Percentiles rank a stretch among this genome's conserved stretches.
These are phyloP conservation scores for Lasiodiplodia theobromae DNA, from an alignment of 2,329 filamentous ascomycete species.

Conservation along the genomic window DNA sequence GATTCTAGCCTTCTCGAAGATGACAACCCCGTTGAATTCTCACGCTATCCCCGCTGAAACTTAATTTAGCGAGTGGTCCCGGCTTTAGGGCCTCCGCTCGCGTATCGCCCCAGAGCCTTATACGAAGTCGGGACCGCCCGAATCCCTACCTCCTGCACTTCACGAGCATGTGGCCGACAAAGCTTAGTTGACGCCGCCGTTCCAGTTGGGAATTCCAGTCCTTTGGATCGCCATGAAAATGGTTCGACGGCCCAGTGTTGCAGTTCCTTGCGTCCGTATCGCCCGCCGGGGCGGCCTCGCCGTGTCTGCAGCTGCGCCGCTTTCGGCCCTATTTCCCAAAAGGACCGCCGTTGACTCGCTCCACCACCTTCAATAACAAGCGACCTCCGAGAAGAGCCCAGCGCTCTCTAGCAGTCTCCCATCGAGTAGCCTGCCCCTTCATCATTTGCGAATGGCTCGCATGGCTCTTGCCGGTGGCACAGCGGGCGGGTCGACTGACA, in stretches of 20 bases:
- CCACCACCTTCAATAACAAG: background rate
- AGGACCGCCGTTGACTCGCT: conserved; percentile 6
- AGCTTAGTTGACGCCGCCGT: too few species aligned
- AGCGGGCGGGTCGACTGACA: background rate
- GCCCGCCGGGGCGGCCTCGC: background rate
- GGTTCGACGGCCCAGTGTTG: background rate
- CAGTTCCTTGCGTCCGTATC: background rate
- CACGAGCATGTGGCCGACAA: background rate
- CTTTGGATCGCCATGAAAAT: too few species aligned
- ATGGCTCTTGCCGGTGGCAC: background rate
- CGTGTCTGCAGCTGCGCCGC: conserved; percentile 9
- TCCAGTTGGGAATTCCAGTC: too few species aligned
- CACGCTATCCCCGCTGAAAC: conserved; percentile 2
- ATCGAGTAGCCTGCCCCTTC: conserved; percentile 4
- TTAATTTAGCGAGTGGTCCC: conserved; percentile 1
- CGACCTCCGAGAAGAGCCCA: background rate
- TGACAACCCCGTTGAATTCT: background rate
- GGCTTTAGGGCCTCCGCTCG: background rate
- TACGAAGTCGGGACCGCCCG: background rate
- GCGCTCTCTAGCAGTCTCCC: background rate
- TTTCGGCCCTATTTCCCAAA: conserved; percentile 19
- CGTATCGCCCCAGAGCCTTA: background rate
- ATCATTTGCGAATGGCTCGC: conserved; percentile 2
- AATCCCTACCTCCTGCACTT: background rate
- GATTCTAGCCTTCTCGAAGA: background rate